These are phyloP conservation scores for Eucalyptus cloeziana DNA, from an alignment of 345 rosid genomes.

Conservation along the genomic window DNA sequence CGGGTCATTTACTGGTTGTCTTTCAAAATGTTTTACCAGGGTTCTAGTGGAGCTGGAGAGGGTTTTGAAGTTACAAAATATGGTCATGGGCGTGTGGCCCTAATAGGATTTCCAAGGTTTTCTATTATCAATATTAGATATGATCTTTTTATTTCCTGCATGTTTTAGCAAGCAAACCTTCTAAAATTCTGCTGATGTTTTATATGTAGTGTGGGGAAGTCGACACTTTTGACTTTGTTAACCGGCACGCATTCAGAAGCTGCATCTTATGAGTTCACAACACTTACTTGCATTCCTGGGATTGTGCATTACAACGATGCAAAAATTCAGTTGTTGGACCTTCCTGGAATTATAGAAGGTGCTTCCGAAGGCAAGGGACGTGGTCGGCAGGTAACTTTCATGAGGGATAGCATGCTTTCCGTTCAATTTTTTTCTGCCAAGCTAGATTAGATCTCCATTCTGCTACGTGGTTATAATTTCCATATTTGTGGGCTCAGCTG, in stretches of 20 bases:
- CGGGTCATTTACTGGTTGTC: not conserved
- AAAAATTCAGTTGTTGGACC: slow-evolving; percentile 94
- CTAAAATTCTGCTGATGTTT: not conserved
- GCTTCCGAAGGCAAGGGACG: slow-evolving; percentile 99
- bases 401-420: not conserved
- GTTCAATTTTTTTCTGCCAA: not conserved
- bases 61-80: slow-evolving; percentile 98
- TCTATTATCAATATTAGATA: not conserved
- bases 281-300: slow-evolving; percentile 98
- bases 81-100: slow-evolving; percentile 98
- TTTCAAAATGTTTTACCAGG: slow-evolving; percentile 29
- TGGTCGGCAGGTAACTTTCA: slow-evolving; percentile 72
- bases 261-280: slow-evolving; percentile 95
- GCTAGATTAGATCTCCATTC: not conserved
- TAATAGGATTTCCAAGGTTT: slow-evolving; percentile 98
- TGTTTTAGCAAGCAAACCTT: not conserved
- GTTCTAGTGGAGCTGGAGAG: slow-evolving; percentile 92
- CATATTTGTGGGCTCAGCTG: not conserved
- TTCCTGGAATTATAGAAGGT: slow-evolving; percentile 99
- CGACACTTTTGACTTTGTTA: slow-evolving; percentile 88
- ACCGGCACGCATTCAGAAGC: slow-evolving; percentile 99
- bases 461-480: not conserved
- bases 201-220: slow-evolving; percentile 84
- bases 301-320: slow-evolving; percentile 91
- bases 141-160: not conserved